Base-by-base conservation (phyloP, 108 stramenopile genomes). In the Skeletonema menzelii region DNA sequence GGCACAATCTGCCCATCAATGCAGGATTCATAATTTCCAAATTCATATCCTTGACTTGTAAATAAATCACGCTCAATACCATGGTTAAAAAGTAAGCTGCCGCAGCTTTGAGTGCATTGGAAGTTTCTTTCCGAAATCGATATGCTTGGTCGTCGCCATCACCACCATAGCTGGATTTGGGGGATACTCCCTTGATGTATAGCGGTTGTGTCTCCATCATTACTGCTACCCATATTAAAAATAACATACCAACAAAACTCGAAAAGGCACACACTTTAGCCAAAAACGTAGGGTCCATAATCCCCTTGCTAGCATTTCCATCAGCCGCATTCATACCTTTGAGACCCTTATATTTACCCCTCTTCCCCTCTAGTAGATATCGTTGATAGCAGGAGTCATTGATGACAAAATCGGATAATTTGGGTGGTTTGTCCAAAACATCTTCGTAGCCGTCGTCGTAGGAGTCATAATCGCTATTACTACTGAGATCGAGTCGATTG, bases 71-170 rank as follows among this genome's bases (percentile, higher is more conserved):
- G 47, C 80, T 76, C 8, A 72, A 35, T 6, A 77, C 70, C 80
- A 77, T 81, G 15, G 58, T 58, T 17, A 81, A 32, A 40, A 81
- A 81, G 70, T 81, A 81, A 26, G 80, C 80, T 11, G 80, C 80
- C 13, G 80, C 69, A 12, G 80, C 80, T 55, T 76, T 76, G 3
- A 81, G 57, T 35, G 80, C 80, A 59, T 81, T 81, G 22, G 80
- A 76, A n/a, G 80, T 77, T 65, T 81, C 76, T 61, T 70, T 76
- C 15, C 69, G 70, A 26, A 81, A 77, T 37, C 75, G 12, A 28
- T 67, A 71, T 1, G 46, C 37, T n/a, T 70, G 70, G 14, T 72
- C 70, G 6, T 65, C 55, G 0, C 49, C 46, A 47, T 19, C 46
- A 2, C 46, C 46, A 2, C 15, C 61, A 32, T 57, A 64, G 35